Base-by-base conservation (phyloP, 371 early-diverging fungal genomes). In the Mortierella sp. region DNA sequence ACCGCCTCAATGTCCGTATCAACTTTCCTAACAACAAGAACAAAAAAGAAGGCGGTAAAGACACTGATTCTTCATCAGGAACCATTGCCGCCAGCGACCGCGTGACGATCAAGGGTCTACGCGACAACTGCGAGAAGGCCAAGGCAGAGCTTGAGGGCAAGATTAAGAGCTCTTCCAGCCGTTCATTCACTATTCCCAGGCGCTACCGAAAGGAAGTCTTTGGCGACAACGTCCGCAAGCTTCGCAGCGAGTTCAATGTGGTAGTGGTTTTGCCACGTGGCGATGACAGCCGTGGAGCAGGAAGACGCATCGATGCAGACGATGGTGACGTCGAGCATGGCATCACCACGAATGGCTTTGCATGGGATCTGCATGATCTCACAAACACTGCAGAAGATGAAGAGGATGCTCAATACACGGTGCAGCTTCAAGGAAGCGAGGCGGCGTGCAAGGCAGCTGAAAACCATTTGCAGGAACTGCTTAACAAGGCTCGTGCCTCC, bases 121-220 rank as follows among this genome's bases (percentile, higher is more conserved):
- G 81, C n/a, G 89, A 84, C 47, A 79, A 88, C 81, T 83, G 88
- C 64, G 85, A 85, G 41, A 83, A 86, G 23, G 85, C 86, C 58
- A 78, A 81, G 59, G 64, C 57, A 2, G 89, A 84, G 34, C 55
- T 79, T 12, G 76, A 71, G 61, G 64, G 67, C 54, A 67, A 67
- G 68, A 67, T 71, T 46, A 71, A 65, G 63, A 52, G 38, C 49
- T 61, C 78, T 6, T 58, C 69, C 54, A 71, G 61, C 74, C 66
- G 69, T 31, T 38, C 72, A 13, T 72, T 85, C 46, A 52, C 72
- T 27, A 83, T 84, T 18, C 86, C 84, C 14, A 74, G 80, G 53
- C 70, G 72, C 18, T 57, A 81, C 54, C 86, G 85, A 71, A 81
- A 81, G 47, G 72, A 80, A 26, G 54, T 86, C 26, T 82, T 80